Conservation (phyloP, 139 green algal species). For the Astrephomene gubernaculifera region DNA sequence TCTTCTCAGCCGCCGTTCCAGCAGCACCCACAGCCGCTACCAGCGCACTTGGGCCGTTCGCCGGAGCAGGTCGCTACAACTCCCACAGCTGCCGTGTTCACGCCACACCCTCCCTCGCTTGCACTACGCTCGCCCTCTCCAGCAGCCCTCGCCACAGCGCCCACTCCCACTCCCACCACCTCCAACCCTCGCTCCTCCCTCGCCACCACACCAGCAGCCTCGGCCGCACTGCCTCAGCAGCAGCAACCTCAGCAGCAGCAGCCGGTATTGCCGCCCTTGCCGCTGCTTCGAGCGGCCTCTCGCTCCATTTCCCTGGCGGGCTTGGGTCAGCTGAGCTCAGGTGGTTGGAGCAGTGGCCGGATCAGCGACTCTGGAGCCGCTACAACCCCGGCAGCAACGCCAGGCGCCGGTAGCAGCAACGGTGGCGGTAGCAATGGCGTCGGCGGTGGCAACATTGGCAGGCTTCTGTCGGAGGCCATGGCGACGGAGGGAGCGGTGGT, state of each 20-base stretch:
- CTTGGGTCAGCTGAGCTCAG: not conserved
- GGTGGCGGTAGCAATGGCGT: not conserved
- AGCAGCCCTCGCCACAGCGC: no score
- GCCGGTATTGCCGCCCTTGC: not conserved
- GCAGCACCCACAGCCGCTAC: no score
- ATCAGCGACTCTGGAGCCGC: not conserved
- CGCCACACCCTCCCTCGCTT: no score
- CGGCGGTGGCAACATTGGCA: not conserved
- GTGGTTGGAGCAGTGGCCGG: not conserved
- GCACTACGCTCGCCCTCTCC: no score
- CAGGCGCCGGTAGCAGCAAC: not conserved
- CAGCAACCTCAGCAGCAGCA: not conserved
- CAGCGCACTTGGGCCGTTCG: no score
- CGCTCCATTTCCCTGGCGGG: not conserved
- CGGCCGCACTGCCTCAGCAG: no score
- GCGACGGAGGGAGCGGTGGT: slow-evolving; percentile 3
- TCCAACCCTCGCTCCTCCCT: no score
- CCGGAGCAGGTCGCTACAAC: no score
- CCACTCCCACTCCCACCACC: no score
- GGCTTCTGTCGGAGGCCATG: not conserved
- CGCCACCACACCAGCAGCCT: no score
- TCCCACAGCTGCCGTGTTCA: no score
- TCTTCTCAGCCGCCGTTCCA: no score
- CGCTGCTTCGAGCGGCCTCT: not conserved
- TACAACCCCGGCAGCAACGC: not conserved